phyloP scores from a whole-genome alignment of 176 grass and related monocot species.

The Oryza rufipogon region DNA sequence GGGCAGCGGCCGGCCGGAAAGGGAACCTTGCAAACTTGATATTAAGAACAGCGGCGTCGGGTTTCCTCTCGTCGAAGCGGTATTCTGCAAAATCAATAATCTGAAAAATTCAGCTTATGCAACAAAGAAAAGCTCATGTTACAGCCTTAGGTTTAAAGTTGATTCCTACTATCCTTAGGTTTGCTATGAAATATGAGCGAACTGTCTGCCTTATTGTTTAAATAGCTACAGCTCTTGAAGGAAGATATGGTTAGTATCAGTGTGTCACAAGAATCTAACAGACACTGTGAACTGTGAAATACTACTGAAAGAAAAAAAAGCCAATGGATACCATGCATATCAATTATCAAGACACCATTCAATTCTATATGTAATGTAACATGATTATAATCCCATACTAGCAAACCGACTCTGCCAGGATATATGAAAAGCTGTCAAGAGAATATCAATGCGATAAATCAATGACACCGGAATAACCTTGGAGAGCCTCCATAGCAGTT shows the following conservation, averaged over 20 bases:
- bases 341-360: background rate
- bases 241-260: background rate
- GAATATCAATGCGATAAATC: conserved; percentile 31
- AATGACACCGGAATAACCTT: conserved; percentile 51
- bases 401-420: background rate
- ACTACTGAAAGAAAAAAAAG: background rate
- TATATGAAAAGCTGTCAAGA: conserved; percentile 23
- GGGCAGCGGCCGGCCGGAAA: conserved; percentile 44
- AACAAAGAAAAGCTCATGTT: background rate
- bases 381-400: background rate
- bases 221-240: conserved; percentile 3
- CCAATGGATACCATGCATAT: background rate
- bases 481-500: conserved; percentile 53
- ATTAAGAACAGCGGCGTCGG: conserved; percentile 39
- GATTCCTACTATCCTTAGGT: background rate
- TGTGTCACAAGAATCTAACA: background rate
- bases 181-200: background rate
- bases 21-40: conserved; percentile 83
- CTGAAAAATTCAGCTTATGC: conserved; percentile 18
- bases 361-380: background rate
- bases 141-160: background rate
- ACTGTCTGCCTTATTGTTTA: background rate
- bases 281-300: background rate
- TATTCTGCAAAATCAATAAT: conserved; percentile 58
- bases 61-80: conserved; percentile 71